These are phyloP conservation scores for Scheffersomyces segobiensis DNA, from an alignment of 1,139 yeast species.

Conservation along the genomic window DNA sequence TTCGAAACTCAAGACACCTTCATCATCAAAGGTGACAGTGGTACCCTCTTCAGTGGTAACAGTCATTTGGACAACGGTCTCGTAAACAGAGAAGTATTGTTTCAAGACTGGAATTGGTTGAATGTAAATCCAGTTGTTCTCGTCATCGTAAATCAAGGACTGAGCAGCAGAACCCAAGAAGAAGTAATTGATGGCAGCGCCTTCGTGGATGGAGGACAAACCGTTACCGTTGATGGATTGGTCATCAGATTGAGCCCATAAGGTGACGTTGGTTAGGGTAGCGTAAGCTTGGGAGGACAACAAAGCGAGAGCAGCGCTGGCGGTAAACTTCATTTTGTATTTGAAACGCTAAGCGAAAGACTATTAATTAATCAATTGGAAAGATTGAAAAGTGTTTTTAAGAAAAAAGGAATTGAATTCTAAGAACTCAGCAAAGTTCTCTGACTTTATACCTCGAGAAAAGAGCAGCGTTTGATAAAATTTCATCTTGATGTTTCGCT, in stretches of 20 bases:
- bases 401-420: no score
- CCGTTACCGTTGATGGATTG: slow-evolving; percentile 23
- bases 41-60: slow-evolving; percentile 10
- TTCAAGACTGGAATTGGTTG: neutral
- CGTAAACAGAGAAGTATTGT: slow-evolving; percentile 6
- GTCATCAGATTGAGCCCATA: slow-evolving; percentile 4
- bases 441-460: neutral
- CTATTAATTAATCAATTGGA: neutral
- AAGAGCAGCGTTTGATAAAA: neutral
- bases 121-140: slow-evolving; percentile 1
- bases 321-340: neutral
- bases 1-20: slow-evolving; percentile 26
- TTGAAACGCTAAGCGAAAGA: neutral
- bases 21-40: slow-evolving; percentile 15
- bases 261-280: slow-evolving; percentile 3
- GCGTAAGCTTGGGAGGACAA: slow-evolving; percentile 1
- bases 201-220: slow-evolving; percentile 45
- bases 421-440: neutral
- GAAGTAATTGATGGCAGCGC: slow-evolving; percentile 55
- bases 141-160: slow-evolving; percentile 5
- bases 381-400: neutral
- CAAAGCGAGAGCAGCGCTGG: neutral
- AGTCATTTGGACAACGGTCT: slow-evolving; percentile 13
- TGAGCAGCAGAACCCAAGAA: slow-evolving; percentile 27
- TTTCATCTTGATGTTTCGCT: neutral